A percentile compares a stretch with the other conserved stretches of the same genome.
Conservation (phyloP, 768 basidiomycete species). For the Pleurotus salmoneostramineus region DNA sequence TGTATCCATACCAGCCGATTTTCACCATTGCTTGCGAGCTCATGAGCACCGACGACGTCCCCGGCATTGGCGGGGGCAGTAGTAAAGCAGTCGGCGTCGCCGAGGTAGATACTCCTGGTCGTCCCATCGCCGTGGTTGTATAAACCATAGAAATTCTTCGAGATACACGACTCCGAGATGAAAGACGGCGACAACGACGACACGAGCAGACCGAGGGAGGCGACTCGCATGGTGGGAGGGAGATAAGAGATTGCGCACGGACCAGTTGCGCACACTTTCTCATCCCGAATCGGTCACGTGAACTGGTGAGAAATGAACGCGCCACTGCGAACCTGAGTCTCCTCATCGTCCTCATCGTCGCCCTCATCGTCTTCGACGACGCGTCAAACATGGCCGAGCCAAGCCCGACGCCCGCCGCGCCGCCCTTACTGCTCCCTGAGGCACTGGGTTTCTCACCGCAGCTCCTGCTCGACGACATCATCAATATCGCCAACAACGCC, state of each 20-base stretch:
- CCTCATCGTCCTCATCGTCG: no score
- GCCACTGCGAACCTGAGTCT: no score
- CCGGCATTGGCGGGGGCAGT: constrained; percentile 17
- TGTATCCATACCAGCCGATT: constrained; percentile 59
- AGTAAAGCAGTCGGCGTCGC: constrained; percentile 36
- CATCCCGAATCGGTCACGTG: neutral
- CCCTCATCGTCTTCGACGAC: neutral
- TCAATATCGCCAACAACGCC: constrained; percentile 77
- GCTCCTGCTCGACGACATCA: constrained; percentile 80
- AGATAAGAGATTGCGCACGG: neutral
- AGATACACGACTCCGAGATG: constrained; percentile 43
- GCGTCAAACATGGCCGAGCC: neutral
- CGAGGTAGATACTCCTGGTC: constrained; percentile 42
- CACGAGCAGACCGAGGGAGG: constrained; percentile 27
- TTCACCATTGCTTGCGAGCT: constrained; percentile 18
- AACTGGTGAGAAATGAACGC: no score
- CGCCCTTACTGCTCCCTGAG: constrained; percentile 59
- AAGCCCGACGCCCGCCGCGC: constrained; percentile 15
- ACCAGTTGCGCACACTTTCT: neutral
- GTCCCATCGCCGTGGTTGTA: constrained; percentile 34
- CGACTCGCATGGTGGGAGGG: neutral
- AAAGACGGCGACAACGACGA: constrained; percentile 38
- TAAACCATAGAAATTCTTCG: constrained; percentile 50
- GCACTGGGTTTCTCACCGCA: constrained; percentile 84
- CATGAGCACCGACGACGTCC: constrained; percentile 12